phyloP scores from a whole-genome alignment of 768 basidiomycete genomes.

The Chlorophyllum brunneum region DNA sequence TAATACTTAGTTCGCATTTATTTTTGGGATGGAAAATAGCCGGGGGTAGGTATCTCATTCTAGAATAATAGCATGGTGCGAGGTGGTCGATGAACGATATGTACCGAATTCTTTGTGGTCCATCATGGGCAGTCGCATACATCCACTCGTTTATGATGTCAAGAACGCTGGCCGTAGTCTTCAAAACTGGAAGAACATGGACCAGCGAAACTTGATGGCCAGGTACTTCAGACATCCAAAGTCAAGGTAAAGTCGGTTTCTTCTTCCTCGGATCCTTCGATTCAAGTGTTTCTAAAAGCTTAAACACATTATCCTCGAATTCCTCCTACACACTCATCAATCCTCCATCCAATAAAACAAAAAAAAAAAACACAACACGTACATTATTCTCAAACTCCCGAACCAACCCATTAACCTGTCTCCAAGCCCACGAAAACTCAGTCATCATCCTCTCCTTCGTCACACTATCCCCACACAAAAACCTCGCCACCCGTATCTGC shows the following conservation, averaged over 20 bases:
- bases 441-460: constrained; percentile 13
- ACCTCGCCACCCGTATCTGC: constrained; percentile 12
- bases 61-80: no score
- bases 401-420: constrained; percentile 4
- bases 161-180: no score
- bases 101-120: no score
- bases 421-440: constrained; percentile 13
- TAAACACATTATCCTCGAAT: not conserved
- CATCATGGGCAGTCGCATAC: no score
- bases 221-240: no score
- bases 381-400: constrained; percentile 8
- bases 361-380: not conserved
- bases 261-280: constrained; percentile 9
- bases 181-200: not conserved
- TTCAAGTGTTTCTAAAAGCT: constrained; percentile 1
- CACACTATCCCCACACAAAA: constrained; percentile 5
- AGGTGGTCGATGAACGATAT: no score
- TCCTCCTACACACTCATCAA: not conserved
- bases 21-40: no score
- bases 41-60: no score
- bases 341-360: not conserved
- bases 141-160: no score
- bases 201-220: not conserved
- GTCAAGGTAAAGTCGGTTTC: not conserved
- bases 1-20: no score